Conservation (phyloP, 805 yeast genomes). For the Sugiyamaella boreocaroliniensis region DNA sequence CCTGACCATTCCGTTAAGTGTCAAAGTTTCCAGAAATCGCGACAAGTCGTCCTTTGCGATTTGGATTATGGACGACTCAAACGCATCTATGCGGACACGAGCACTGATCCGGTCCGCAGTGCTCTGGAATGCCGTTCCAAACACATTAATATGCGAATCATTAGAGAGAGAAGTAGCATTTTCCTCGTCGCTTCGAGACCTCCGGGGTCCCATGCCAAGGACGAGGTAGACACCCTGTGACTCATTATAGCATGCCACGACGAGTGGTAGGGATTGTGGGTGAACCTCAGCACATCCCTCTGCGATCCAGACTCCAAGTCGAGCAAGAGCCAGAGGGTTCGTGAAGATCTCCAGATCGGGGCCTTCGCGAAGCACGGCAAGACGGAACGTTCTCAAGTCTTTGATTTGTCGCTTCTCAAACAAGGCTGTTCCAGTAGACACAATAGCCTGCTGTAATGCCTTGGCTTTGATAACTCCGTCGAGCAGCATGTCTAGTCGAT, state of each 20-base stretch:
- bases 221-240: slow-evolving; percentile 73
- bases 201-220: slow-evolving; percentile 82
- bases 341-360: slow-evolving; percentile 71
- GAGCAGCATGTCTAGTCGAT: slow-evolving; percentile 44
- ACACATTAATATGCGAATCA: slow-evolving; percentile 52
- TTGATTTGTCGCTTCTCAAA: slow-evolving; percentile 76
- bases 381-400: slow-evolving; percentile 69
- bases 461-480: slow-evolving; percentile 85
- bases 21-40: slow-evolving; percentile 78
- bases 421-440: slow-evolving; percentile 82
- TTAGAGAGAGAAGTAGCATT: slow-evolving; percentile 13
- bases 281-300: slow-evolving; percentile 84
- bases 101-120: slow-evolving; percentile 83
- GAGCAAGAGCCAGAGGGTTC: slow-evolving; percentile 78
- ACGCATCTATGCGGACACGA: slow-evolving; percentile 83
- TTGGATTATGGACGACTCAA: slow-evolving; percentile 90
- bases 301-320: slow-evolving; percentile 84
- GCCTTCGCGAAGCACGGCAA: slow-evolving; percentile 85
- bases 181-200: slow-evolving; percentile 41
- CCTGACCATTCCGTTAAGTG: slow-evolving; percentile 52
- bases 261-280: slow-evolving; percentile 61
- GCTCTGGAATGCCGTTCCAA: slow-evolving; percentile 86
- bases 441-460: slow-evolving; percentile 70
- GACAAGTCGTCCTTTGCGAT: slow-evolving; percentile 79
- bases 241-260: slow-evolving; percentile 74